Base-by-base conservation (phyloP, 805 yeast species). In the Wickerhamiella brachini region DNA sequence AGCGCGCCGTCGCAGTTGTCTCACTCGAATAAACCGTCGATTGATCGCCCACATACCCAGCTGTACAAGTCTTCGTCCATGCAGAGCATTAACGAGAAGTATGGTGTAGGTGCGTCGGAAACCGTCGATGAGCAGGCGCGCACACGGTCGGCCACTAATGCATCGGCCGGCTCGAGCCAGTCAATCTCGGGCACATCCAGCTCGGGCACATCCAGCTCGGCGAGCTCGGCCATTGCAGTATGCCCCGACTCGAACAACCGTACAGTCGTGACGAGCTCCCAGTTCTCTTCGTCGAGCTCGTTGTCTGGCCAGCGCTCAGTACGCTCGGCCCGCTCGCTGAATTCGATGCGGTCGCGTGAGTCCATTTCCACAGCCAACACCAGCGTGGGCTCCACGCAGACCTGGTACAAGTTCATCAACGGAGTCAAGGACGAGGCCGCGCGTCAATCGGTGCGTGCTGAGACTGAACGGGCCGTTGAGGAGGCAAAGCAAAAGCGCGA, bases 391-490 rank as follows among this genome's bases (percentile, higher is more conserved):
- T 49, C 53, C 17, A 45, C 55, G 5, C 42, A 44, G 29, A 53
- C 54, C 1, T 54, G 56, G 56, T 22, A 51, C 17, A 47, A 45
- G 38, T 52, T 48, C 26, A 41, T 54, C 53, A 42, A 45, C n/a
- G 52, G 53, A 13, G 52, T 54, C 47, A 54, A 51, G 43, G 41
- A 26, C n/a, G 53, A 50, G 41, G 50, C 53, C 10, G 21, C 39
- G 20, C 47, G 44, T 39, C 23, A 43, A 41, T 9, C 17, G 12
- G 20, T 15, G n/a, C 46, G 34, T 9, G 46, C 45, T 15, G 48
- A 45, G 22, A 48, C 50, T 5, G 51, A 49, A 31, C 48, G 26
- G 23, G 48, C 48, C 10, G 46, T 42, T n/a, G 47, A 47, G 34
- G 48, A 47, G 44, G 51, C 47, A 1, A 44, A 45, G 3, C 31